A percentile compares a stretch with the other conserved stretches of the same genome.
Evolutionary conservation across 2,329 filamentous ascomycete genomes (phyloP).

Genomic region (Sarocladium kiliense): DNA sequence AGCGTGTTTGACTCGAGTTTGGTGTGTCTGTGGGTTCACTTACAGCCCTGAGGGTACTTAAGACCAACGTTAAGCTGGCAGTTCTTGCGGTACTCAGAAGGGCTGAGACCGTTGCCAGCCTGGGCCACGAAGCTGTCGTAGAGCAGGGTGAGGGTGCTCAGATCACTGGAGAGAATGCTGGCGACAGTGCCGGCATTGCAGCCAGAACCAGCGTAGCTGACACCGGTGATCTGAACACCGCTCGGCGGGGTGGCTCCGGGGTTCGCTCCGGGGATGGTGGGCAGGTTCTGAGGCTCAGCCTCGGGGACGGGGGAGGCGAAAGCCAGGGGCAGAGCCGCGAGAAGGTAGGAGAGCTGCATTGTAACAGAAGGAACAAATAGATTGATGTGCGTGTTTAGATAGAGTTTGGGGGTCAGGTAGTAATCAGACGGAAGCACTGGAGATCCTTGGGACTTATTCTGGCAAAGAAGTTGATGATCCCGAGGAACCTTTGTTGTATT

Average conservation of each 20-base stretch:
- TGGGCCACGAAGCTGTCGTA: slow-evolving; percentile 10
- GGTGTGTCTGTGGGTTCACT: background rate
- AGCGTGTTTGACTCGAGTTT: too few species aligned
- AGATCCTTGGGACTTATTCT: slow-evolving; percentile 3
- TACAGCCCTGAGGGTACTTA: slow-evolving; percentile 9
- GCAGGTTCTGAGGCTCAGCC: background rate
- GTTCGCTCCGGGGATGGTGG: background rate
- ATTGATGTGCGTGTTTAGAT: background rate
- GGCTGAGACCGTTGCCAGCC: slow-evolving; percentile 1
- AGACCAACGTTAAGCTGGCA: slow-evolving; percentile 8
- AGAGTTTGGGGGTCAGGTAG: background rate
- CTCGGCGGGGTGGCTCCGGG: background rate
- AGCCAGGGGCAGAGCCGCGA: slow-evolving; percentile 6
- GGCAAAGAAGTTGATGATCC: slow-evolving; percentile 7
- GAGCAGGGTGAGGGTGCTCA: slow-evolving; percentile 3
- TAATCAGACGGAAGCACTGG: slow-evolving; percentile 3
- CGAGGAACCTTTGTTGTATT: slow-evolving; percentile 8
- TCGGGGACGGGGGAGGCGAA: slow-evolving; percentile 3
- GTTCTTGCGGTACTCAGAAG: slow-evolving; percentile 6
- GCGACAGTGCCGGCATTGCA: slow-evolving; percentile 8
- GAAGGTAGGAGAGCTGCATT: slow-evolving; percentile 6
- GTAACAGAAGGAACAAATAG: background rate
- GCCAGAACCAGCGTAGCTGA: slow-evolving; percentile 8
- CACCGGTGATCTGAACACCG: slow-evolving; percentile 2
- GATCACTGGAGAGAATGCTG: background rate